Base-by-base conservation (phyloP, 805 yeast genomes). In the Yarrowia sp. region DNA sequence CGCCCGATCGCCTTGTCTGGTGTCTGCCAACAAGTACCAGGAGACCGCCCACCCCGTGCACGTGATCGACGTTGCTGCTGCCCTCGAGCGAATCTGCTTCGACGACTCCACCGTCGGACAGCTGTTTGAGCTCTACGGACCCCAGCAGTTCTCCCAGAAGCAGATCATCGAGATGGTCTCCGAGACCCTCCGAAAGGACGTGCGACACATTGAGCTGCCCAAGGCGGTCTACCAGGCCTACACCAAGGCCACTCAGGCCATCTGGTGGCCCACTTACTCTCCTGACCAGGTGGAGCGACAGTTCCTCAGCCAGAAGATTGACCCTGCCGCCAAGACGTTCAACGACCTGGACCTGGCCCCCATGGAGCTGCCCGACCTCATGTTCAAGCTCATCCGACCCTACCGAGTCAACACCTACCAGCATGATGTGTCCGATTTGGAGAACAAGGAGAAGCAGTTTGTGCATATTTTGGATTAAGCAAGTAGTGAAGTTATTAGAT, bases 51-150 rank as follows among this genome's bases (percentile, higher is more conserved):
- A 82, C 70, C 96, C 96, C 45, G 85, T 86, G n/a, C 90, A 88
- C 73, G 90, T 86, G 42, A 69, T 79, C 58, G 96, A 90, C 73
- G 92, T 90, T 65, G 93, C 95, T 22, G 79, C 82, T 68, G 96
- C 89, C 4, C 79, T 90, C 69, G 95, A 88, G 78, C 82, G 79
- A 69, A 89, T 90, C 70, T 92, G 90, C 9, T 90, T 78, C 74
- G 92, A 90, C 74, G 96, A 90, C 75, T 79, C 89, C 63, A 90
- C 96, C 18, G 81, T 81, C 13, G 96, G 96, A 67, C 82, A 88
- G 76, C 81, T 87, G 60, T 90, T 77, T 75, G 96, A 90, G 77
- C 81, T 90, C 68, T 80, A 77, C 71, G 96, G 96, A 11, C 83
- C 86, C n/a, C 88, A 88, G 75, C 79, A 81, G 71, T 83, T 85